Conservation (phyloP, 78 protist genomes). For the Diacronema lutheri region DNA sequence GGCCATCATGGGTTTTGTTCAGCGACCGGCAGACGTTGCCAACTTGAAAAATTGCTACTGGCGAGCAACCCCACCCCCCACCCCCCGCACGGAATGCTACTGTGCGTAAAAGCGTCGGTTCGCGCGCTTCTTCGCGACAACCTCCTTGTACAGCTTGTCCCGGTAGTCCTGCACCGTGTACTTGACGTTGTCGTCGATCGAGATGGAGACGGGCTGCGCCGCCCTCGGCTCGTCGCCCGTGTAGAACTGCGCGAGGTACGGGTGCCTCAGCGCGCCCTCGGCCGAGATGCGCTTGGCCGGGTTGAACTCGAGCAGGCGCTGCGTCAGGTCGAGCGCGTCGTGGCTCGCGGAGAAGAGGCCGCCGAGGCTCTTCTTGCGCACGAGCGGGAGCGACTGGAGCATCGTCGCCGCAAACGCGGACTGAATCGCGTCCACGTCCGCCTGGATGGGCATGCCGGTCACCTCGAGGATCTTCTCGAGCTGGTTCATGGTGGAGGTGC, state of each 20-base stretch:
- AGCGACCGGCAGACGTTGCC: no score
- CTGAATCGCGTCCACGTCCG: background rate
- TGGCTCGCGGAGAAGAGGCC: no score
- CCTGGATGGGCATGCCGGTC: slow-evolving; percentile 11
- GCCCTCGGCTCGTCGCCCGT: slow-evolving; percentile 63
- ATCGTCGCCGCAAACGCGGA: background rate
- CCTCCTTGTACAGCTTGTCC: slow-evolving; percentile 30
- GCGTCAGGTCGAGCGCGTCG: slow-evolving; percentile 90
- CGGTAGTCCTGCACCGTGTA: slow-evolving; percentile 66
- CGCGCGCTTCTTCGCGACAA: background rate
- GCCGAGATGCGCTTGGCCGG: slow-evolving; percentile 91
- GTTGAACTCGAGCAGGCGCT: slow-evolving; percentile 83
- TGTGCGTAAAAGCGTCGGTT: no score
- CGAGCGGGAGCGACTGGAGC: background rate
- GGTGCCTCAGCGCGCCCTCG: slow-evolving; percentile 87
- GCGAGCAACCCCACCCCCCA: no score
- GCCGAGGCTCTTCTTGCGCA: no score
- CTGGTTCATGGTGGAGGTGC: slow-evolving; percentile 95
- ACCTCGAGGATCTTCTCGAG: slow-evolving; percentile 71
- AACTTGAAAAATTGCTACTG: no score
- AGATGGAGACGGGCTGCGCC: slow-evolving; percentile 23
- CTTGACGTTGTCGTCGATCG: slow-evolving; percentile 84
- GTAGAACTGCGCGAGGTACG: slow-evolving; percentile 86
- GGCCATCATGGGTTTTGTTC: no score
- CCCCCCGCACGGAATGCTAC: no score